Evolutionary conservation across 805 yeast genomes (phyloP).

Genomic region (Ogataea kodamae): DNA sequence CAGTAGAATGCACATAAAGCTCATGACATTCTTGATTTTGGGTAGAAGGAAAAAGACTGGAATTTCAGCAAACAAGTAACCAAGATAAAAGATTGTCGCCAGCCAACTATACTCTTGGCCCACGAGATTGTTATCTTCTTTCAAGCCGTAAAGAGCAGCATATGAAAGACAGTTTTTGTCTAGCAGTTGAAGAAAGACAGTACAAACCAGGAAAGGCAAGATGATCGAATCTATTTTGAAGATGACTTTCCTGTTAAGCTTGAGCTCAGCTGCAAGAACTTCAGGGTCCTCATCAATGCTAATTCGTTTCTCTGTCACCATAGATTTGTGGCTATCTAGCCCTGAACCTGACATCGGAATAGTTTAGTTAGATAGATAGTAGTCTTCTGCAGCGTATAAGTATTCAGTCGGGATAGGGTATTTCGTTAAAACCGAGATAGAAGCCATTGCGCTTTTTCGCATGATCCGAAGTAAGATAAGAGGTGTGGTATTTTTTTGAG

Average conservation of each 20-base stretch:
- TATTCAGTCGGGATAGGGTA: no score
- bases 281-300: constrained; percentile 13
- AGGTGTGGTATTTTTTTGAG: no score
- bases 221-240: constrained; percentile 22
- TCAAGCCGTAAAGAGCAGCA: constrained; percentile 38
- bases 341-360: background rate
- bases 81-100: constrained; percentile 43
- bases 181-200: constrained; percentile 36
- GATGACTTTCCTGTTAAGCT: constrained; percentile 11
- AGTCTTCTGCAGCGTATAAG: no score
- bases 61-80: constrained; percentile 42
- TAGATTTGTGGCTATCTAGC: background rate
- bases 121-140: constrained; percentile 29
- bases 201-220: constrained; percentile 15
- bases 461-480: background rate
- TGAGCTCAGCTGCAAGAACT: constrained; percentile 15
- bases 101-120: constrained; percentile 42
- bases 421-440: no score
- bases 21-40: constrained; percentile 37
- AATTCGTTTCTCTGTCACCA: background rate
- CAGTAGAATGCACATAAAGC: constrained; percentile 39
- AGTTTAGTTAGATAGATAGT: background rate
- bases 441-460: no score
- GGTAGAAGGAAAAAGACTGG: constrained; percentile 34
- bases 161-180: constrained; percentile 37